Conservation (phyloP, 2,329 filamentous ascomycete genomes). For the Hypoxylon sp. region DNA sequence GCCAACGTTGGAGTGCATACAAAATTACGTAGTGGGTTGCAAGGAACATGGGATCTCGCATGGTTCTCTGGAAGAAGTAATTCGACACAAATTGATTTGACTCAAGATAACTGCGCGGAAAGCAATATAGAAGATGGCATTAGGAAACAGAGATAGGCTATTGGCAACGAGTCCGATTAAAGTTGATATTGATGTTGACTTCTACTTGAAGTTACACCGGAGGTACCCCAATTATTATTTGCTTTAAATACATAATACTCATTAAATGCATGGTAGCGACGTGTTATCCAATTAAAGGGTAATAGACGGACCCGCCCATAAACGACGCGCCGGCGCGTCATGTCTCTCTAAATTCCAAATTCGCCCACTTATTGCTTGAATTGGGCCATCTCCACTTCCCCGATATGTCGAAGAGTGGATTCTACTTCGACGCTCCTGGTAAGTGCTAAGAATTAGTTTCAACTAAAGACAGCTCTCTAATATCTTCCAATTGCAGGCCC, state of each 20-base stretch:
- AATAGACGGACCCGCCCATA: no score
- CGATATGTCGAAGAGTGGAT: constrained; percentile 1
- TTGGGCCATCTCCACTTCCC: no score
- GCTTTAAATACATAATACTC: no score
- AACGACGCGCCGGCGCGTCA: neutral
- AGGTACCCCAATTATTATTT: no score
- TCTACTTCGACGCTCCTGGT: constrained; percentile 3
- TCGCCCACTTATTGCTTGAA: neutral
- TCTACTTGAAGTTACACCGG: neutral
- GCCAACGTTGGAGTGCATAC: neutral
- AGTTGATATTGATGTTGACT: neutral
- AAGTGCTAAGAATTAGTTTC: neutral
- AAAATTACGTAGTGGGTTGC: neutral
- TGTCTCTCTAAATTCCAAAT: neutral
- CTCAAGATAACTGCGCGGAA: neutral
- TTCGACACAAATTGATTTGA: neutral
- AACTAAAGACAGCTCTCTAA: no score
- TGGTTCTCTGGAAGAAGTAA: neutral
- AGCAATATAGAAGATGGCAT: neutral
- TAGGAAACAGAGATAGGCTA: neutral
- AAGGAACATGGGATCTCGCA: neutral
- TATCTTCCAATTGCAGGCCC: no score
- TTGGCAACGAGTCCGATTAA: neutral
- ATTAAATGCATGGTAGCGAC: neutral
- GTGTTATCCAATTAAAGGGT: neutral